Percentiles rank a stretch among this genome's conserved stretches.
phyloP scores from a whole-genome alignment of 169 alveolate genomes.

The Plasmodium inui region DNA sequence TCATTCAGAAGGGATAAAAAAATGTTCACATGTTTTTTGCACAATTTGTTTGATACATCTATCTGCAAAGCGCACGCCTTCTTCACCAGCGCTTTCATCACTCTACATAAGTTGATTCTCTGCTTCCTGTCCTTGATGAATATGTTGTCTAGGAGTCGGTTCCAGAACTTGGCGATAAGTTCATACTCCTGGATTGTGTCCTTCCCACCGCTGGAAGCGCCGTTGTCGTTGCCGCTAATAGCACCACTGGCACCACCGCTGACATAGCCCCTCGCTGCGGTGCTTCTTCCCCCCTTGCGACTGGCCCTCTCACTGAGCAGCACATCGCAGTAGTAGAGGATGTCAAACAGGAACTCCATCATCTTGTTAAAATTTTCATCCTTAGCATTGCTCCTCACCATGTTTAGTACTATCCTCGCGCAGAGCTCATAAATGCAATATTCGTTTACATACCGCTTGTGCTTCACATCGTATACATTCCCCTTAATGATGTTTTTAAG shows the following conservation, averaged over 20 bases:
- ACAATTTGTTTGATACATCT: constrained; percentile 77
- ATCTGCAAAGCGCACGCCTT: constrained; percentile 79
- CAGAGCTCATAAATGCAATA: constrained; percentile 63
- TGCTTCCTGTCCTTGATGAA: constrained; percentile 78
- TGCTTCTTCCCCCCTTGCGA: neutral
- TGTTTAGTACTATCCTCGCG: constrained; percentile 34
- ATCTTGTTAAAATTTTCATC: constrained; percentile 69
- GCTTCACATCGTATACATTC: constrained; percentile 48
- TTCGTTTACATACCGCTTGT: constrained; percentile 41
- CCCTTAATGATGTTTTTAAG: constrained; percentile 60
- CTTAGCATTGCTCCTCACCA: constrained; percentile 32
- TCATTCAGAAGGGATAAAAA: constrained; percentile 78
- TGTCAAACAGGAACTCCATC: constrained; percentile 68
- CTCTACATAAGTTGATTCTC: constrained; percentile 71
- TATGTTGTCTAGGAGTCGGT: constrained; percentile 67
- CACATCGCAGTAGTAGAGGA: constrained; percentile 66
- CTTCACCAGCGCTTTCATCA: constrained; percentile 65
- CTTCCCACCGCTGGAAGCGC: neutral
- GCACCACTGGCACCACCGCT: neutral
- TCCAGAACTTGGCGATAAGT: constrained; percentile 77
- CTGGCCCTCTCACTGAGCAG: constrained; percentile 22
- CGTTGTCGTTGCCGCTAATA: neutral
- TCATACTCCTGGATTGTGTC: constrained; percentile 33
- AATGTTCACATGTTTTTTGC: constrained; percentile 78
- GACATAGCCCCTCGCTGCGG: neutral